Percentiles rank a stretch among this genome's conserved stretches.
phyloP scores from a whole-genome alignment of 2,329 filamentous ascomycete genomes.

The Trichoderma pleuroti region DNA sequence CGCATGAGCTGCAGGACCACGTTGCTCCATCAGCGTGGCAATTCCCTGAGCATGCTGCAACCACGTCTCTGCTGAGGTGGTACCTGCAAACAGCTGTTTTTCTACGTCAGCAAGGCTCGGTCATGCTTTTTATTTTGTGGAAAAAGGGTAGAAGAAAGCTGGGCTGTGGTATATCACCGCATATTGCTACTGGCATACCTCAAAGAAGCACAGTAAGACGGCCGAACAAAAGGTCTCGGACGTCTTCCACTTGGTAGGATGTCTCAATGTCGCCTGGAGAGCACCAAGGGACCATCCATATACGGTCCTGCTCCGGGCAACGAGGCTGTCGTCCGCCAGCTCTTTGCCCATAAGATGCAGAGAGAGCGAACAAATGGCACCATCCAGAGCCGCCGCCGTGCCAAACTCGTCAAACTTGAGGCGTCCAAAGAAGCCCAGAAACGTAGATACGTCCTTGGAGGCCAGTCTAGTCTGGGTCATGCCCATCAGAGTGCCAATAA shows the following conservation, averaged over 20 bases:
- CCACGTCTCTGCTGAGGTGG: slow-evolving; percentile 35
- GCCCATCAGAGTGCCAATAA: slow-evolving; percentile 33
- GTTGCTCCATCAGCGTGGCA: slow-evolving; percentile 37
- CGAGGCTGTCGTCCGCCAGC: slow-evolving; percentile 27
- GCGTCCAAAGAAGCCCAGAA: slow-evolving; percentile 30
- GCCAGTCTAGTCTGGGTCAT: slow-evolving; percentile 22
- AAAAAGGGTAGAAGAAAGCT: background rate
- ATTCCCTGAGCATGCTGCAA: slow-evolving; percentile 40
- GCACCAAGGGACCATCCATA: slow-evolving; percentile 37
- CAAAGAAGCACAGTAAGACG: slow-evolving; percentile 40
- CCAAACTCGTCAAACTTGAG: slow-evolving; percentile 32
- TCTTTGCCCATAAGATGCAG: slow-evolving; percentile 39
- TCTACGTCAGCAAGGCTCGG: slow-evolving; percentile 19
- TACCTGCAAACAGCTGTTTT: slow-evolving; percentile 42
- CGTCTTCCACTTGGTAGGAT: slow-evolving; percentile 37
- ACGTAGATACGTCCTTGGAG: slow-evolving; percentile 22
- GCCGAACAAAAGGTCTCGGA: slow-evolving; percentile 42
- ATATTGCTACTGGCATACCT: slow-evolving; percentile 27
- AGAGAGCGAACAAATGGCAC: slow-evolving; percentile 36
- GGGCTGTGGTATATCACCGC: background rate
- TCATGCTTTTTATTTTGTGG: background rate
- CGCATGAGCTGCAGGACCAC: slow-evolving; percentile 35
- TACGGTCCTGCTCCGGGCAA: slow-evolving; percentile 36
- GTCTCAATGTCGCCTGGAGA: slow-evolving; percentile 36
- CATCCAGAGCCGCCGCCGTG: slow-evolving; percentile 35